Conservation (phyloP, 208 protist genomes). For the Leishmania martiniquensis region DNA sequence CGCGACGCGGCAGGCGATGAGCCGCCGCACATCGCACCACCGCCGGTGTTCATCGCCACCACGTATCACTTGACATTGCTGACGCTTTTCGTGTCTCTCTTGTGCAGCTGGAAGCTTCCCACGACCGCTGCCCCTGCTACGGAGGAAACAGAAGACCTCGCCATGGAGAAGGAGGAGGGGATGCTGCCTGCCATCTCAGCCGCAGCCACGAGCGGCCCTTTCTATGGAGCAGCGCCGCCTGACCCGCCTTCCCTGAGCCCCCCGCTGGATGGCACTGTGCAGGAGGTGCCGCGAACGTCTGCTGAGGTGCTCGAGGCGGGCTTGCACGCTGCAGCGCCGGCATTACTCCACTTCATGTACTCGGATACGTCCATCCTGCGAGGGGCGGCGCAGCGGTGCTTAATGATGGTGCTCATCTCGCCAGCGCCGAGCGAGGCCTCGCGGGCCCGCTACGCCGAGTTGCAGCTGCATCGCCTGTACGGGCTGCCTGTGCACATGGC, state of each 20-base stretch:
- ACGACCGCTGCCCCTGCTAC: conserved; percentile 2
- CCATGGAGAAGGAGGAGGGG: neutral
- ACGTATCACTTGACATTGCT: conserved; percentile 44
- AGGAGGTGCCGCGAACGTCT: conserved; percentile 37
- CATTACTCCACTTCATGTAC: conserved; percentile 46
- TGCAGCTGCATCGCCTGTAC: conserved; percentile 40
- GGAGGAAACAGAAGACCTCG: neutral
- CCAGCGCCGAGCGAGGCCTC: conserved; percentile 30
- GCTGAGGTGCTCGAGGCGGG: conserved; percentile 25
- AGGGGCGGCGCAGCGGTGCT: conserved; percentile 52
- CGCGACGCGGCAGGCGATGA: neutral
- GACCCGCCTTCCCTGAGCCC: conserved; percentile 14
- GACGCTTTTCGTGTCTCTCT: conserved; percentile 51
- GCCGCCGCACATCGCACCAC: conserved; percentile 9
- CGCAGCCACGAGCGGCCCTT: neutral
- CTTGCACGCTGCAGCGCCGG: conserved; percentile 28
- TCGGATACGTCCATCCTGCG: conserved; percentile 59
- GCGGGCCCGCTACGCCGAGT: conserved; percentile 40
- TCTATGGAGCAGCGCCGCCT: neutral
- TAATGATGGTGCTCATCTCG: conserved; percentile 66
- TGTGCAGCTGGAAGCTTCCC: conserved; percentile 44
- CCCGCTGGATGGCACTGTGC: conserved; percentile 34
- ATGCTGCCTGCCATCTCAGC: neutral
- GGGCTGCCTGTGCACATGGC: conserved; percentile 49
- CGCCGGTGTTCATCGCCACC: conserved; percentile 27